These are phyloP conservation scores for Plantago lanceolata DNA, from an alignment of 305 asterid genomes.

Conservation along the genomic window DNA sequence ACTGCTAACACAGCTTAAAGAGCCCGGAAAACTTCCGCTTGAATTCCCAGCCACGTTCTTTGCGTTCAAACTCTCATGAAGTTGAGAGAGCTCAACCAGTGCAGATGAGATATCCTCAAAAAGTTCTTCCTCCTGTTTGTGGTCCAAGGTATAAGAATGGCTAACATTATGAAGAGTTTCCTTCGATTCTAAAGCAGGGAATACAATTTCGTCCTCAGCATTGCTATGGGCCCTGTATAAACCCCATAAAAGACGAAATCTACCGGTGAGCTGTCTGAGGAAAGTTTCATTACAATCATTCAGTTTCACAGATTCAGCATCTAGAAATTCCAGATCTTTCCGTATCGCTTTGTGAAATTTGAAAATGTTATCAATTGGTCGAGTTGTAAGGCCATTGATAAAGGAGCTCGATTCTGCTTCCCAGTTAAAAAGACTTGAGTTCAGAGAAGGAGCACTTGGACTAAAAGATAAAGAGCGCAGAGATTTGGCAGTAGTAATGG, in stretches of 20 bases:
- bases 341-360: conserved; percentile 94
- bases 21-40: conserved; percentile 26
- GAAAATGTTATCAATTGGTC: conserved; percentile 91
- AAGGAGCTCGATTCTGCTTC: conserved; percentile 60
- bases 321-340: conserved; percentile 89
- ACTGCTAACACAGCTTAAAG: conserved; percentile 34
- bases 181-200: conserved; percentile 94
- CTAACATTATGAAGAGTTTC: conserved; percentile 94
- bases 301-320: conserved; percentile 78
- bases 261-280: conserved; percentile 78
- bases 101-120: conserved; percentile 89
- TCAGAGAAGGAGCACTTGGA: conserved; percentile 81
- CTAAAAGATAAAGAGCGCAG: conserved; percentile 74
- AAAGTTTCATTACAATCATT: conserved; percentile 66
- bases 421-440: conserved; percentile 91
- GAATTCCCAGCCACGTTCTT: conserved; percentile 36
- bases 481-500: conserved; percentile 70
- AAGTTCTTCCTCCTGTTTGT: conserved; percentile 90
- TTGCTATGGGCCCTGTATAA: conserved; percentile 96
- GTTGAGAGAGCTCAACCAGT: conserved; percentile 60
- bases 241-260: conserved; percentile 91
- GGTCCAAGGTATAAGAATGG: conserved; percentile 93
- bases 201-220: conserved; percentile 97
- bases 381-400: conserved; percentile 43
- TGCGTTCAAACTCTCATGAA: conserved; percentile 52